Evolutionary conservation across 441 rosid genomes (phyloP).

Genomic region (Cnidoscolus chayamansa): DNA sequence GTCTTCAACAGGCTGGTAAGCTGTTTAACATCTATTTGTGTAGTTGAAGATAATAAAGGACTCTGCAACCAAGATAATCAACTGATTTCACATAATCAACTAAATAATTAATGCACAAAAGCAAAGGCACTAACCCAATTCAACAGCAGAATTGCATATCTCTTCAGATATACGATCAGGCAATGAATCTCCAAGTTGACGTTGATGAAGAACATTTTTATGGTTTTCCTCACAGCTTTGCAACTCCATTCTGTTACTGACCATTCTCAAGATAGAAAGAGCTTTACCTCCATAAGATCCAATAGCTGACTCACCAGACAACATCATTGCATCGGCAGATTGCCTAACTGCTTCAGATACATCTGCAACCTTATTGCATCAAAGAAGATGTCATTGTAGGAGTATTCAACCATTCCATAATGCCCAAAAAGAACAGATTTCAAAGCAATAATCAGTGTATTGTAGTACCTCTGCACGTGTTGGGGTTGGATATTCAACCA

Average conservation of each 20-base stretch:
- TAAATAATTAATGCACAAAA: background rate
- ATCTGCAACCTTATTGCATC: slow-evolving; percentile 57
- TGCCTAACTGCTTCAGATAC: slow-evolving; percentile 76
- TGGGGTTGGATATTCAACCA: slow-evolving; percentile 77
- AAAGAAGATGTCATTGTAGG: slow-evolving; percentile 15
- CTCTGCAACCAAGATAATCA: background rate
- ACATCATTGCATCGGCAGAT: slow-evolving; percentile 58
- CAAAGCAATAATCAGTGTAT: background rate
- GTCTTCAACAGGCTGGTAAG: too few species aligned
- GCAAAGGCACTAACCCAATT: slow-evolving; percentile 48
- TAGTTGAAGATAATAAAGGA: too few species aligned
- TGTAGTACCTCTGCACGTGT: slow-evolving; percentile 66
- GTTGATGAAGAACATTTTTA: slow-evolving; percentile 29
- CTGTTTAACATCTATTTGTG: too few species aligned
- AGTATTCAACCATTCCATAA: background rate
- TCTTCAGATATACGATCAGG: slow-evolving; percentile 61
- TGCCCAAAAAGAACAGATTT: background rate
- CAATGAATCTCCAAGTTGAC: slow-evolving; percentile 41
- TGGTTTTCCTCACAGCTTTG: slow-evolving; percentile 54
- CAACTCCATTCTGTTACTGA: slow-evolving; percentile 62
- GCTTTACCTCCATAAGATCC: slow-evolving; percentile 64
- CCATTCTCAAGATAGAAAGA: slow-evolving; percentile 51
- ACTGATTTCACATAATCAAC: background rate
- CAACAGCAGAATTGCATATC: slow-evolving; percentile 63
- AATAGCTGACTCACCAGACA: slow-evolving; percentile 75